A percentile compares a stretch with the other conserved stretches of the same genome.
Conservation (phyloP, 1,284 basidiomycete species). For the Melampsora larici-populina region DNA sequence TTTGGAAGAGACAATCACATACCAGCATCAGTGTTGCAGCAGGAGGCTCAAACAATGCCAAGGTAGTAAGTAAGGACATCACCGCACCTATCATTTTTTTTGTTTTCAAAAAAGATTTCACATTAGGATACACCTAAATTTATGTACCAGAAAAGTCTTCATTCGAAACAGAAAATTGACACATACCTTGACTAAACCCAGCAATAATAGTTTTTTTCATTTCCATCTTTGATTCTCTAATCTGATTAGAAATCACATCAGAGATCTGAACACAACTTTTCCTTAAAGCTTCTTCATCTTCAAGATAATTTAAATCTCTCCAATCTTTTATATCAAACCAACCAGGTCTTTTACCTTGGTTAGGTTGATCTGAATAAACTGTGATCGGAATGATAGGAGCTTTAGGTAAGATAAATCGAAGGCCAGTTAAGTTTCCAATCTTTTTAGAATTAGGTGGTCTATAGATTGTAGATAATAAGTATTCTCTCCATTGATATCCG, state of each 20-base stretch:
- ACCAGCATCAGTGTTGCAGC: conserved; percentile 17
- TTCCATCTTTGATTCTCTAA: conserved; percentile 1
- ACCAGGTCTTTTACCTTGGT: conserved; percentile 7
- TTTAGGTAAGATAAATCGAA: conserved; percentile 23
- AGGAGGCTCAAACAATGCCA: conserved; percentile 5
- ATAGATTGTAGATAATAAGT: neutral
- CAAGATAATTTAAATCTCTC: conserved; percentile 20
- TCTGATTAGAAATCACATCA: neutral
- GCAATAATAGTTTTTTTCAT: conserved; percentile 19
- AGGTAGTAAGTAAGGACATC: conserved; percentile 5
- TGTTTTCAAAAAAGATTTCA: neutral
- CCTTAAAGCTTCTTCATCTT: conserved; percentile 14
- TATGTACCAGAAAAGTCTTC: neutral
- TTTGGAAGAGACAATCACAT: neutral
- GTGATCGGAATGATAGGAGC: conserved; percentile 10
- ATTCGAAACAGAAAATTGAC: too few relatives aligned
- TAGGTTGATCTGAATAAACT: conserved; percentile 1
- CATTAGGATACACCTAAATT: neutral
- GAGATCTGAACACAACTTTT: conserved; percentile 13
- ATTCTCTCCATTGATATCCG: conserved; percentile 21
- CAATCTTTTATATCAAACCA: conserved; percentile 34
- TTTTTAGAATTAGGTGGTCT: neutral
- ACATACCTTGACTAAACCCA: conserved; percentile 27
- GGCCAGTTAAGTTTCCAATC: conserved; percentile 13
- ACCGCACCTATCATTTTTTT: conserved; percentile 12